Evolutionary conservation across 148 eudicot genomes (phyloP).

Genomic region (Pouteria glomerata): DNA sequence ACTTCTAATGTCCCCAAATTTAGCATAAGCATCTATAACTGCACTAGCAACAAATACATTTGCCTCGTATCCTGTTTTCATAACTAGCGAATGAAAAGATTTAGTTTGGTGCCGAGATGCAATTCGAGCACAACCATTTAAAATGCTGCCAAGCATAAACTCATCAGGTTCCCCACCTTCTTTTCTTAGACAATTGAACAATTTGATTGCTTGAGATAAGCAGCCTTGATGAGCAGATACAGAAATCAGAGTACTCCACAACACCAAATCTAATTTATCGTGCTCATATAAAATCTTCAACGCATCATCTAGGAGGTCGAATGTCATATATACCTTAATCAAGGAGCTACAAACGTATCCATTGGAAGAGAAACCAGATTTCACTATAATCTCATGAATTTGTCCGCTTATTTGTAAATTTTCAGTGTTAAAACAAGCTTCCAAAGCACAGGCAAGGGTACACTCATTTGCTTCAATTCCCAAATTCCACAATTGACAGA

Average conservation of each 20-base stretch:
- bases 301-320: conserved; percentile 10
- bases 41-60: conserved; percentile 19
- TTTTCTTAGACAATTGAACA: conserved; percentile 7
- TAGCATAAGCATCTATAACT: conserved; percentile 21
- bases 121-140: conserved; percentile 16
- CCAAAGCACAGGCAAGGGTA: conserved; percentile 12
- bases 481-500: background rate
- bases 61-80: conserved; percentile 15
- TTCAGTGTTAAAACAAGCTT: conserved; percentile 8
- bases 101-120: conserved; percentile 16
- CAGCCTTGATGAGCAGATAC: conserved; percentile 14
- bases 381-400: conserved; percentile 19
- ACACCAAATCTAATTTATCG: conserved; percentile 11
- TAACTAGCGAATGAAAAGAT: conserved; percentile 12
- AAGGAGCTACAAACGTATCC: conserved; percentile 16
- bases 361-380: conserved; percentile 17
- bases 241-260: conserved; percentile 19
- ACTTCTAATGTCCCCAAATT: conserved; percentile 23
- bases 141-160: conserved; percentile 20
- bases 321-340: conserved; percentile 11
- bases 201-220: conserved; percentile 8
- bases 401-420: conserved; percentile 6
- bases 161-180: conserved; percentile 15
- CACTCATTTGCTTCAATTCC: conserved; percentile 13
- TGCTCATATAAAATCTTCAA: background rate